Evolutionary conservation across 371 early-diverging fungal species (phyloP).

Genomic region (Syncephalis plumigaleata): DNA sequence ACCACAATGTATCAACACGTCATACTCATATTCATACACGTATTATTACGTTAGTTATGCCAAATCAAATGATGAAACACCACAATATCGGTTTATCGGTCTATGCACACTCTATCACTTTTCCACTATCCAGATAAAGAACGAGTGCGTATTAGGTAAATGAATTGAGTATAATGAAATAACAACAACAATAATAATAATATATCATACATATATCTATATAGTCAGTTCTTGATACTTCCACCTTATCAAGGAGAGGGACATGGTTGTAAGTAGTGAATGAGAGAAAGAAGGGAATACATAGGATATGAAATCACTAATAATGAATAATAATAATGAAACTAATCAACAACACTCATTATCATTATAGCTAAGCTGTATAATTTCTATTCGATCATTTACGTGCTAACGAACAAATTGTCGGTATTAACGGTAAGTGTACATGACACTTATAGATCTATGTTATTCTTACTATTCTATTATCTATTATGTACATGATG

Average conservation of each 20-base stretch:
- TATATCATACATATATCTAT: neutral
- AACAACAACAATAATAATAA: constrained; percentile 1
- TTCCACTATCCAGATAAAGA: constrained; percentile 60
- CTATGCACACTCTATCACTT: constrained; percentile 68
- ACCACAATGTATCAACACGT: too few species aligned
- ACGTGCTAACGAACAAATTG: constrained; percentile 25
- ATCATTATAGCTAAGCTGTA: constrained; percentile 33
- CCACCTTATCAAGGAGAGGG: constrained; percentile 75
- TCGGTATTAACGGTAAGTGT: constrained; percentile 34
- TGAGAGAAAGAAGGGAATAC: too few species aligned
- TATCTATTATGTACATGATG: too few species aligned
- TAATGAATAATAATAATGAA: too few species aligned
- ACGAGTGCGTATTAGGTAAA: constrained; percentile 62
- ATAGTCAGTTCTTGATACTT: constrained; percentile 75
- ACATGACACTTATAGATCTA: neutral
- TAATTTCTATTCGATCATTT: constrained; percentile 36
- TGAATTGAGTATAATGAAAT: neutral
- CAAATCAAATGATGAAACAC: constrained; percentile 3
- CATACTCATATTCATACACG: too few species aligned
- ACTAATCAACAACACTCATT: too few species aligned
- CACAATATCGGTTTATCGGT: constrained; percentile 54
- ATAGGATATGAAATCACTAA: too few species aligned
- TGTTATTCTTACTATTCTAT: neutral
- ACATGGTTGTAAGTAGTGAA: constrained; percentile 44
- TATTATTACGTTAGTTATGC: too few species aligned